Evolutionary conservation across 441 rosid genomes (phyloP).

Genomic region (Lepidium campestre): DNA sequence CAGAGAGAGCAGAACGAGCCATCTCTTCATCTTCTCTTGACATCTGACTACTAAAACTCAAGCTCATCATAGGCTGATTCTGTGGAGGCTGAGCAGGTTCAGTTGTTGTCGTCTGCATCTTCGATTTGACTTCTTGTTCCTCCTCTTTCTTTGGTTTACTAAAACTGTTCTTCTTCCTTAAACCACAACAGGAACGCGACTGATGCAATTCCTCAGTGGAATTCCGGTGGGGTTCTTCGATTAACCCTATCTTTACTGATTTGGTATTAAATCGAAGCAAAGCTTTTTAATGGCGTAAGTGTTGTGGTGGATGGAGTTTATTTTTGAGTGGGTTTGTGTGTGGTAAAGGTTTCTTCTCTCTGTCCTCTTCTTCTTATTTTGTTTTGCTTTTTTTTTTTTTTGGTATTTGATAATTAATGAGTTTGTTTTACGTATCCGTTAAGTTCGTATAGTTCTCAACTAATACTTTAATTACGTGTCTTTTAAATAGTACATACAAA

Average conservation of each 20-base stretch:
- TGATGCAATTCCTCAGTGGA: slow-evolving; percentile 29
- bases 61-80: slow-evolving; percentile 44
- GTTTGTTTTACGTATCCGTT: slow-evolving; percentile 25
- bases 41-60: slow-evolving; percentile 83
- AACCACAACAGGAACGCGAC: slow-evolving; percentile 36
- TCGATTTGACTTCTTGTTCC: not conserved
- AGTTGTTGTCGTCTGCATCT: slow-evolving; percentile 22
- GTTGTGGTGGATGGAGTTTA: not conserved
- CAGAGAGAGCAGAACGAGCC: slow-evolving; percentile 78
- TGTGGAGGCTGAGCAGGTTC: slow-evolving; percentile 27
- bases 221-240: slow-evolving; percentile 22
- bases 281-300: slow-evolving; percentile 12
- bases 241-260: slow-evolving; percentile 24
- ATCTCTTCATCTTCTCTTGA: slow-evolving; percentile 89
- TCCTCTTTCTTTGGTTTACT: not conserved
- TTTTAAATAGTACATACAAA: not conserved
- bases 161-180: slow-evolving; percentile 15
- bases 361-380: slow-evolving; percentile 27
- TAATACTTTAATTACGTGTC: slow-evolving; percentile 21
- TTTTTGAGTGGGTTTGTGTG: slow-evolving; percentile 20
- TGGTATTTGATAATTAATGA: not conserved
- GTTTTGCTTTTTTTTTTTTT: slow-evolving; percentile 1
- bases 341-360: slow-evolving; percentile 22
- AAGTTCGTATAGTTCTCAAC: slow-evolving; percentile 13
- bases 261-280: slow-evolving; percentile 15